Evolutionary conservation across 2,329 filamentous ascomycete genomes (phyloP).

Genomic region (Colletotrichum sp.): DNA sequence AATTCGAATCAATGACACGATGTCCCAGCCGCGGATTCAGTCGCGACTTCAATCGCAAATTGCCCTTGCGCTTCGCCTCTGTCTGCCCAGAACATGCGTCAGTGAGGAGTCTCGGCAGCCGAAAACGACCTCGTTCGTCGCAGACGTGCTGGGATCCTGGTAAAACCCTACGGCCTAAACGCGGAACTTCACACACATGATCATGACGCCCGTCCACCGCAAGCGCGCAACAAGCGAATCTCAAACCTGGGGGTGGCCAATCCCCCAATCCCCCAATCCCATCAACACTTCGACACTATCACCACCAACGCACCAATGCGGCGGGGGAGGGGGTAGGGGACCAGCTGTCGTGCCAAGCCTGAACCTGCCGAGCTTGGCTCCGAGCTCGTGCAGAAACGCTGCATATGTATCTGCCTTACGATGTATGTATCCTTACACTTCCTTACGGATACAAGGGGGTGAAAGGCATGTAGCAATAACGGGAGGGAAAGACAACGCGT

Average conservation of each 20-base stretch:
- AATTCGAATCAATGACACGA: neutral
- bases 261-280: neutral
- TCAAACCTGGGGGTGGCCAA: neutral
- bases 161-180: neutral
- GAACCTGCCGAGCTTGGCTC: slow-evolving; percentile 20
- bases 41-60: neutral
- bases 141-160: neutral
- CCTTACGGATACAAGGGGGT: neutral
- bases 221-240: neutral
- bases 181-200: neutral
- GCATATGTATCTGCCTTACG: neutral
- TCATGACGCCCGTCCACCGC: neutral
- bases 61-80: neutral
- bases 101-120: neutral
- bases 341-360: slow-evolving; percentile 12
- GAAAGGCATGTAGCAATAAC: neutral
- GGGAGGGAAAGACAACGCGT: neutral
- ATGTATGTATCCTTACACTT: neutral
- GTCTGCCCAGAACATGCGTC: neutral
- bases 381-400: slow-evolving; percentile 18
- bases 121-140: neutral
- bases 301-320: neutral
- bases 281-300: neutral
- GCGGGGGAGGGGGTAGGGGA: neutral
- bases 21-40: neutral